These are phyloP conservation scores for Lachnellula cervina DNA, from an alignment of 2,329 filamentous ascomycete genomes.

Conservation along the genomic window DNA sequence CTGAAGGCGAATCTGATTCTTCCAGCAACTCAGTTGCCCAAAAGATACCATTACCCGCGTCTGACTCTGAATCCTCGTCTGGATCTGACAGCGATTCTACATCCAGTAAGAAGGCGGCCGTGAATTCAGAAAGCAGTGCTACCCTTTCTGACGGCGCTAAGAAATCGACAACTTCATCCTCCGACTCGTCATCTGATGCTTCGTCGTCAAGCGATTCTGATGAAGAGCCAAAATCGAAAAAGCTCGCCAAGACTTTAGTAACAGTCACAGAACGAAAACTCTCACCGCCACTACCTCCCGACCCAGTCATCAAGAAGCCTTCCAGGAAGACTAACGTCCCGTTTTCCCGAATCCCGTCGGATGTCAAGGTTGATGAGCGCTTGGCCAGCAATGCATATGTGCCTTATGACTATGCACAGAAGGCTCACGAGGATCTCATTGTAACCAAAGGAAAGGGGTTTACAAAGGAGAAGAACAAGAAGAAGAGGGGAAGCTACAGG, in stretches of 20 bases:
- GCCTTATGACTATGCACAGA: conserved; percentile 81
- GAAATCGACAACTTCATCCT: conserved; percentile 18
- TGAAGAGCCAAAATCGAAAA: conserved; percentile 8
- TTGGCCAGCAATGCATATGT: conserved; percentile 78
- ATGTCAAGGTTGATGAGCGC: conserved; percentile 61
- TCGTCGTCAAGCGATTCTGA: conserved; percentile 24
- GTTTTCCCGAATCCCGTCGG: conserved; percentile 72
- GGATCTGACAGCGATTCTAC: conserved; percentile 37
- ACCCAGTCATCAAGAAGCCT: conserved; percentile 26
- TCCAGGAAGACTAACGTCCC: conserved; percentile 56
- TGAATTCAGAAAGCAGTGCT: conserved; percentile 29
- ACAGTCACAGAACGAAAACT: conserved; percentile 21
- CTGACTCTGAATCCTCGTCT: conserved; percentile 29
- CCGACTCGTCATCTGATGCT: conserved; percentile 23
- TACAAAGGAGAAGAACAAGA: conserved; percentile 99
- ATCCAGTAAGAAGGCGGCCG: conserved; percentile 36
- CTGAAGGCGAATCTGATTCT: conserved; percentile 24
- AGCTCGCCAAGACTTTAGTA: conserved; percentile 1
- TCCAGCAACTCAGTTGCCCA: conserved; percentile 25
- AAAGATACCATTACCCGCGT: conserved; percentile 27
- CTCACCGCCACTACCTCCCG: conserved; percentile 33
- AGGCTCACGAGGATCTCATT: conserved; percentile 81
- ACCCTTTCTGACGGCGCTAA: conserved; percentile 29
- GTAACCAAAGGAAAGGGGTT: conserved; percentile 94
- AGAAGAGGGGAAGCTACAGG: conserved; percentile 84